Evolutionary conservation across 257 asterid genomes (phyloP).

Genomic region (Apocynum venetum): DNA sequence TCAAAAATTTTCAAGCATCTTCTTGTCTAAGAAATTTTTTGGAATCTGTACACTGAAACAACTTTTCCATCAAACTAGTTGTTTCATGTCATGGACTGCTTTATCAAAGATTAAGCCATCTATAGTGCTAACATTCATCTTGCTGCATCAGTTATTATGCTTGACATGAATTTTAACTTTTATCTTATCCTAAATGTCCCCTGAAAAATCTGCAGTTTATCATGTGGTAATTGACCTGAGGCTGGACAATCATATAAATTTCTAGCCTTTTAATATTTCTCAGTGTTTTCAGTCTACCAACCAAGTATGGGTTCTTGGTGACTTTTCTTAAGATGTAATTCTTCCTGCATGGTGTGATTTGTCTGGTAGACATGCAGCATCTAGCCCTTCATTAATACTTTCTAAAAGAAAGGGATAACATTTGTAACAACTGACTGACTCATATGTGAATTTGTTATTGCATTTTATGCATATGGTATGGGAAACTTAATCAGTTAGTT

Average conservation of each 20-base stretch:
- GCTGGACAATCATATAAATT: background rate
- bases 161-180: background rate
- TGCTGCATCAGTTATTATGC: background rate
- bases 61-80: background rate
- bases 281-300: background rate
- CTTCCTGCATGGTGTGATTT: background rate
- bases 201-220: background rate
- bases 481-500: background rate
- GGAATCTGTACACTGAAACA: background rate
- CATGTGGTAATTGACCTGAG: background rate
- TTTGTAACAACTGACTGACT: background rate
- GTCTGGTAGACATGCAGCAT: background rate
- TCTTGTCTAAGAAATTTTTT: background rate
- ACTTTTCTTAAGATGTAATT: background rate
- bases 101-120: background rate
- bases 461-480: background rate
- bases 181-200: background rate
- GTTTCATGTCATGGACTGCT: background rate
- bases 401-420: background rate
- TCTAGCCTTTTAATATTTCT: no score
- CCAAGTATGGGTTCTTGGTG: background rate
- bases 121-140: background rate
- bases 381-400: background rate
- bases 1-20: background rate
- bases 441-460: background rate